Evolutionary conservation across 139 green algal species (phyloP), one percentile per base, ranked within the genome.

Genomic region (Mesostigma viride): DNA sequence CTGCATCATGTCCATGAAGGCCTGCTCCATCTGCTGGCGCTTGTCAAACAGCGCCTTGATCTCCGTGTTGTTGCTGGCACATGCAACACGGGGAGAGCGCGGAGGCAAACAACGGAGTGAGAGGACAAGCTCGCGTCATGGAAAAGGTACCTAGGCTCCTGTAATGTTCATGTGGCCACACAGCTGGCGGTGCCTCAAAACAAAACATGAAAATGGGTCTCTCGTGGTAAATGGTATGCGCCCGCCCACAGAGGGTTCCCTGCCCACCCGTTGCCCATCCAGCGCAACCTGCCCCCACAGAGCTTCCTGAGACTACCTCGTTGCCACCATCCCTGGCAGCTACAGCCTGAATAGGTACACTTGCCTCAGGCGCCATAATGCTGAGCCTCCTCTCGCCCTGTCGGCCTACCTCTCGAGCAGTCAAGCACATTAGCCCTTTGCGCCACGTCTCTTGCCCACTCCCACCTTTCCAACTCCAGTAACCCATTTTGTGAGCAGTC

Each of bases 11-110:
- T 86, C 81, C 66, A 83, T 69, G 73, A 80, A 84, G 0, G 77
- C 35, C 24, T 77, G 67, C 71, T 87, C 83, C 36, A 80, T 48
- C 58, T 74, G 53, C 47, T 69, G 66, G 11, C 73, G 72, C 68
- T 62, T 71, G 35, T 90, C 80, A 70, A 85, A 85, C 67, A 87
- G 58, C 36, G 79, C 62, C 8, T 76, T 48, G 31, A 89, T 79
- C 67, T 90, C 79, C 24, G 48, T 71, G 31, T 71, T 75, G 76
- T 93, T 90, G 62, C 56, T 63, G 56, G 40, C 8, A 14, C 40
- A 51, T 8, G 14, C 11, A 24, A 51, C 14, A 14, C 8, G 40
- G 8, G 40, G 14, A 51, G 14, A 51, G 14, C 14, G 11, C 8
- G 40, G 11, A 51, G 14, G 8, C 40, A 51, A 14, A 24, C 11